Conservation (phyloP, 2,329 filamentous ascomycete species). For the Dendryphion nanum region DNA sequence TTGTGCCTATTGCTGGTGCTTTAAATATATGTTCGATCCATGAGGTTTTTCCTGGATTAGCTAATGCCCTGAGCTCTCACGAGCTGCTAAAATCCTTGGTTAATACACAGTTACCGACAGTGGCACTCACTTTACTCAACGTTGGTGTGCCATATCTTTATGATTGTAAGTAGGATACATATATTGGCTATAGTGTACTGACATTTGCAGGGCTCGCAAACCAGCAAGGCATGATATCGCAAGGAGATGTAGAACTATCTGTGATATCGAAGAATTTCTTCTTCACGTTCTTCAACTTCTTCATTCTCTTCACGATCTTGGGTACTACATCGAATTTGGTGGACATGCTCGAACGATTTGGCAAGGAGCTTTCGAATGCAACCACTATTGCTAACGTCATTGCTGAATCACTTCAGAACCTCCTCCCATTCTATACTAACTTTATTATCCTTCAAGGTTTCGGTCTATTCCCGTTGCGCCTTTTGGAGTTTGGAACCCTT, state of each 20-base stretch:
- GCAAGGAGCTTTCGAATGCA: slow-evolving; percentile 74
- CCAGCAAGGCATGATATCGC: slow-evolving; percentile 90
- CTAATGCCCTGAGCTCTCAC: slow-evolving; percentile 65
- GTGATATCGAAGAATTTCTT: slow-evolving; percentile 99
- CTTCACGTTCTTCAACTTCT: slow-evolving; percentile 99
- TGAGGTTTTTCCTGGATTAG: slow-evolving; percentile 69
- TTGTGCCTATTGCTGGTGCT: slow-evolving; percentile 74
- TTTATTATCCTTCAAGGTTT: slow-evolving; percentile 91
- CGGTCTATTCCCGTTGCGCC: slow-evolving; percentile 88
- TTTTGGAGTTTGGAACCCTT: slow-evolving; percentile 86
- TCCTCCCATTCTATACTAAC: slow-evolving; percentile 86
- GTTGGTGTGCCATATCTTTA: slow-evolving; percentile 91
- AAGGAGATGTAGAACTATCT: slow-evolving; percentile 90
- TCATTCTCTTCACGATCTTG: slow-evolving; percentile 88
- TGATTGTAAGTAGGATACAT: slow-evolving; percentile 60
- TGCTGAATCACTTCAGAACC: slow-evolving; percentile 69
- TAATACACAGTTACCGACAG: slow-evolving; percentile 82
- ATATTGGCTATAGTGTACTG: background rate
- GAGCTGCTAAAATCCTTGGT: slow-evolving; percentile 72
- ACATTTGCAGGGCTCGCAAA: slow-evolving; percentile 66
- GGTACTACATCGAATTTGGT: slow-evolving; percentile 76
- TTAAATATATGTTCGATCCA: slow-evolving; percentile 79
- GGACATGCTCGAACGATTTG: slow-evolving; percentile 61
- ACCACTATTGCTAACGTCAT: slow-evolving; percentile 73
- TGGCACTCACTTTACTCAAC: slow-evolving; percentile 83